A percentile compares a stretch with the other conserved stretches of the same genome.
These are phyloP conservation scores for Hsuehochloa calcarea DNA, from an alignment of 176 grass and related monocot species.

Conservation along the genomic window DNA sequence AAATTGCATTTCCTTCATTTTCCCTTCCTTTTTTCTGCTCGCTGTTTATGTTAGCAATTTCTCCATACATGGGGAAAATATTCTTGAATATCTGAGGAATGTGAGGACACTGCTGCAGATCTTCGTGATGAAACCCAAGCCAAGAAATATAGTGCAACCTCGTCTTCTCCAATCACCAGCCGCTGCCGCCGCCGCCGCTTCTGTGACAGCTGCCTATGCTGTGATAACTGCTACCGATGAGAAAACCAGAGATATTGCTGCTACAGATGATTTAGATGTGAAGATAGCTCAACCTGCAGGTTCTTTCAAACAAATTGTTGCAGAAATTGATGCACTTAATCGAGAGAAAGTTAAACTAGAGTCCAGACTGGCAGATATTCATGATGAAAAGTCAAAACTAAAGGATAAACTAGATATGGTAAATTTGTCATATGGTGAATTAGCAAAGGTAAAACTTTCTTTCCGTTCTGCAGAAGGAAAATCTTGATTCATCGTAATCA, in stretches of 20 bases:
- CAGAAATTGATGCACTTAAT: conserved; percentile 48
- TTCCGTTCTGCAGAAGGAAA: conserved; percentile 4
- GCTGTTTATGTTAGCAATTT: not conserved
- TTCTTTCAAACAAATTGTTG: conserved; percentile 51
- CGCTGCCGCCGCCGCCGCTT: conserved; percentile 67
- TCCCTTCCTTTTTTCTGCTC: not conserved
- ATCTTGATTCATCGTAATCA: not conserved
- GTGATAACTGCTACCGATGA: conserved; percentile 65
- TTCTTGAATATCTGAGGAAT: conserved; percentile 18
- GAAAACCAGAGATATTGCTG: conserved; percentile 50
- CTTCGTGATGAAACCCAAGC: conserved; percentile 76
- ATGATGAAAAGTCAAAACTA: conserved; percentile 64
- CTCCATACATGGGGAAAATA: not conserved
- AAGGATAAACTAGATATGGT: conserved; percentile 60
- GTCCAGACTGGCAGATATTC: conserved; percentile 62
- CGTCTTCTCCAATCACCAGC: conserved; percentile 84
- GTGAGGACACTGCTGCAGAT: conserved; percentile 50
- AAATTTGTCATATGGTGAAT: conserved; percentile 63
- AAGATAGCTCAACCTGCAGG: conserved; percentile 56
- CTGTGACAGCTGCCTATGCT: conserved; percentile 88
- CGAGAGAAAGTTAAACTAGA: conserved; percentile 59
- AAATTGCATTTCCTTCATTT: not conserved
- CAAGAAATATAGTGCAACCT: conserved; percentile 57
- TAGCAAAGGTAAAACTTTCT: conserved; percentile 68
- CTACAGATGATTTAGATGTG: conserved; percentile 53